These are phyloP conservation scores for Phytomonas sp. DNA, from an alignment of 208 protist species.

Conservation along the genomic window DNA sequence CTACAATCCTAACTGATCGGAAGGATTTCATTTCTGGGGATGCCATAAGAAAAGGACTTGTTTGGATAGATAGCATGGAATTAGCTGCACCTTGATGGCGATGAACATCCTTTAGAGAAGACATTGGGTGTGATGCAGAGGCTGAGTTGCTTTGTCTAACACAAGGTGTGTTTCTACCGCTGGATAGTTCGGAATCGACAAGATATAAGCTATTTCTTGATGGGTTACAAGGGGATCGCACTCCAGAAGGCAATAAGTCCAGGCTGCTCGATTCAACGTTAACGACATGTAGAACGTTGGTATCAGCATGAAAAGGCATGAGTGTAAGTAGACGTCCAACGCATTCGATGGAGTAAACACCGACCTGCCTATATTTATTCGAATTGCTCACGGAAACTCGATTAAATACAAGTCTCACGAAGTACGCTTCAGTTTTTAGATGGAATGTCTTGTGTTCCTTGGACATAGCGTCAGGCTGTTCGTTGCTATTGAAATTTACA, in stretches of 20 bases:
- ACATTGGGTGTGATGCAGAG: neutral
- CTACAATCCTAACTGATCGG: conserved; percentile 69
- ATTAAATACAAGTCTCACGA: conserved; percentile 82
- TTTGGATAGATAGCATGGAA: neutral
- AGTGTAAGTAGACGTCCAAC: conserved; percentile 29
- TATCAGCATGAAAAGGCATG: conserved; percentile 19
- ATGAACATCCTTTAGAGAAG: neutral
- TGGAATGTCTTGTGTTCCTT: conserved; percentile 89
- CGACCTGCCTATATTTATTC: conserved; percentile 71
- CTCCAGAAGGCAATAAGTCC: neutral
- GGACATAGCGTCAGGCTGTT: conserved; percentile 61
- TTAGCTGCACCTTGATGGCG: neutral
- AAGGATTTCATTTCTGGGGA: conserved; percentile 18
- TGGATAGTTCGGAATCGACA: neutral
- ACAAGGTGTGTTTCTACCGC: neutral
- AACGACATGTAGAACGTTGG: conserved; percentile 6
- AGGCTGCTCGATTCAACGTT: conserved; percentile 3
- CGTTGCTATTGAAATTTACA: conserved; percentile 77
- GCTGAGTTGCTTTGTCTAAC: neutral
- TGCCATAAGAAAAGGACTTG: neutral
- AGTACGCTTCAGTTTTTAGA: conserved; percentile 71
- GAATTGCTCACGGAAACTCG: conserved; percentile 53
- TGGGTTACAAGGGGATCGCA: neutral
- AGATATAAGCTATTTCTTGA: neutral
- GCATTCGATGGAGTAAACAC: conserved; percentile 81